Evolutionary conservation across 208 protist species (phyloP).

Genomic region (Eutreptiella sp.): DNA sequence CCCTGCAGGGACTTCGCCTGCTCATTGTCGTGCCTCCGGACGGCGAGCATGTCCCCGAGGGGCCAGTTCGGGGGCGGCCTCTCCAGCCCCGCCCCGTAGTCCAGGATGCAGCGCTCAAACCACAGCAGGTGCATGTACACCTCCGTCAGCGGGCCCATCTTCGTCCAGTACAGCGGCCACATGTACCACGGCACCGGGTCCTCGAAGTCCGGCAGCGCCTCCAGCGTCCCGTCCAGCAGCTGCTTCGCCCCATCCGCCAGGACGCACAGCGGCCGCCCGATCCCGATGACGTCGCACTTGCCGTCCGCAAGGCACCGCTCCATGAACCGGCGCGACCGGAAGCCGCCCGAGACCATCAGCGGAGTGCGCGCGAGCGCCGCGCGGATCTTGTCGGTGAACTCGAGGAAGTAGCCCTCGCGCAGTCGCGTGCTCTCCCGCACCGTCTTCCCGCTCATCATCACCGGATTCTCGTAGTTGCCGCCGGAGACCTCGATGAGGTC

Average conservation of each 20-base stretch:
- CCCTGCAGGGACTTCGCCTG: too few species aligned
- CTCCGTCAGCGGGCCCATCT: too few species aligned
- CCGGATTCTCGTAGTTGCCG: constrained; percentile 15
- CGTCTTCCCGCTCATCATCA: background rate
- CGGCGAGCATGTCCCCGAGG: too few species aligned
- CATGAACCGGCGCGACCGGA: background rate
- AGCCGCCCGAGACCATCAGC: constrained; percentile 13
- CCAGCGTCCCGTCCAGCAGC: background rate
- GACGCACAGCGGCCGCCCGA: constrained; percentile 4
- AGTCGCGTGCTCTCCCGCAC: background rate
- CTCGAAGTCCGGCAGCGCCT: too few species aligned
- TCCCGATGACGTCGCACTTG: constrained; percentile 8
- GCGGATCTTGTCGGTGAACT: constrained; percentile 4
- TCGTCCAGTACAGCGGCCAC: too few species aligned
- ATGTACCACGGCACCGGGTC: too few species aligned
- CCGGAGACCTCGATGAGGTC: constrained; percentile 13
- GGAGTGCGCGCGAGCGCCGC: background rate
- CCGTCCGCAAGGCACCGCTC: background rate
- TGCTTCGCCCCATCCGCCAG: background rate
- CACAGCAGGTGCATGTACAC: too few species aligned
- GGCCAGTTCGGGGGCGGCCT: too few species aligned
- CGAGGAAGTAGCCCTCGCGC: constrained; percentile 13
- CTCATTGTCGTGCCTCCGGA: too few species aligned
- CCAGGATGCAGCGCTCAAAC: too few species aligned
- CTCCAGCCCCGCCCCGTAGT: too few species aligned